Evolutionary conservation across 225 moss, liverwort and hornwort genomes (phyloP), one percentile per base, ranked within the genome.

Genomic region (Rhytidiadelphus loreus): DNA sequence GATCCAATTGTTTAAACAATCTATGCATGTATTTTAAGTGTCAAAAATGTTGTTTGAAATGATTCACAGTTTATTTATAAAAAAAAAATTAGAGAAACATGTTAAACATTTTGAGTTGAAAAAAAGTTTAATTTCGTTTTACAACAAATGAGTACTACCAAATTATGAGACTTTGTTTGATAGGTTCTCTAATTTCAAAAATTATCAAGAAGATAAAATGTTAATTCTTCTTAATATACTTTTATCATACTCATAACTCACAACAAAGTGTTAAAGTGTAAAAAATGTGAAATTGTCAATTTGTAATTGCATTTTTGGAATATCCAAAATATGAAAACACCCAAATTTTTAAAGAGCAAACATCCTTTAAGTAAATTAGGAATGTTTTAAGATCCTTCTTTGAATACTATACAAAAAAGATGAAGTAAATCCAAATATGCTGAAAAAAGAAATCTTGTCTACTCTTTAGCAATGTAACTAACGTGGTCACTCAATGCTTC

Each of bases 401-500:
- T 68, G 13, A 7, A 12, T 7, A 6, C 23, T 39, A 69, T 0
- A 2, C 13, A 68, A 68, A 68, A 68, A 0, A 68, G 1, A 68
- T 23, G 23, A 68, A 68, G 0, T 39, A 39, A 39, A 68, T n/a
- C 4, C 7, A 39, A 68, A 23, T 23, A 23, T 23, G 4, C 0
- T 39, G 23, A 39, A 69, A 39, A 66, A 37, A 37, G 3, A 37
- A 37, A 21, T 13, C 22, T 68, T 23, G 13, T 69, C 4, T 69
- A 69, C 4, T 39, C 19, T 66, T 35, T 66, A 66, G 37, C 37
- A n/a, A 21, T 66, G 11, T 66, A 12, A 37, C 21, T n/a, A n/a
- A 6, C 1, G 0, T 21, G 1, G 11, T 37, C 6, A 37, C 20
- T 65, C 0, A 3, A 3, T 37, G 11, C 17, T 21, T 66, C 18